These are phyloP conservation scores for Aeminium ludgeri DNA, from an alignment of 495 filamentous ascomycete genomes.

Conservation along the genomic window DNA sequence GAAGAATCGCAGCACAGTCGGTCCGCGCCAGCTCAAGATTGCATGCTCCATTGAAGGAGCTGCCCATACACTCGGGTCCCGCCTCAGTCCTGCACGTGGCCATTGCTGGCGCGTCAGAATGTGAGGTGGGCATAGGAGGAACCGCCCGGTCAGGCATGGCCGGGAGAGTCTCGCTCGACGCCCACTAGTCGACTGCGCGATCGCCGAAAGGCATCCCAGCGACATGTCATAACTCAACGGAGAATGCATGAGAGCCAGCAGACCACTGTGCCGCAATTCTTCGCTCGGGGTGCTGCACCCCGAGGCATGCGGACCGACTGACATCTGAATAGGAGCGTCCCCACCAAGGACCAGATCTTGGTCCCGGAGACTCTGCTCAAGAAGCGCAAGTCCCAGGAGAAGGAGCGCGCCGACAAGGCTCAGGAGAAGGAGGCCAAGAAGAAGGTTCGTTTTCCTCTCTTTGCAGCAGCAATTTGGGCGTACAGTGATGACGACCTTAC, in stretches of 20 bases:
- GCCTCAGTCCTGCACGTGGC: conserved; percentile 15
- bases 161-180: conserved; percentile 41
- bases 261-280: conserved; percentile 69
- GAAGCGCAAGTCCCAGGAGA: conserved; percentile 99
- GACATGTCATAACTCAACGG: conserved; percentile 64
- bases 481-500: conserved; percentile 63
- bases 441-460: conserved; percentile 44
- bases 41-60: conserved; percentile 16
- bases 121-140: conserved; percentile 1
- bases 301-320: conserved; percentile 53
- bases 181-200: conserved; percentile 56
- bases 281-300: conserved; percentile 65
- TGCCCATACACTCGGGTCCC: conserved; percentile 31
- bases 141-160: conserved; percentile 53
- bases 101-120: conserved; percentile 45
- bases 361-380: conserved; percentile 97
- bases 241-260: conserved; percentile 51
- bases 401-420: conserved; percentile 73
- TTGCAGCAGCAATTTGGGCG: too few relatives aligned
- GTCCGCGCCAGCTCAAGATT: conserved; percentile 12
- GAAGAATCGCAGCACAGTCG: conserved; percentile 17
- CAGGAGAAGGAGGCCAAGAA: conserved; percentile 71
- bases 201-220: conserved; percentile 54
- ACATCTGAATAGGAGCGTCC: conserved; percentile 65
- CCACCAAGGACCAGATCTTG: conserved; percentile 80